These are phyloP conservation scores for Hirsutella thompsonii DNA, from an alignment of 2,329 filamentous ascomycete genomes.

Conservation along the genomic window DNA sequence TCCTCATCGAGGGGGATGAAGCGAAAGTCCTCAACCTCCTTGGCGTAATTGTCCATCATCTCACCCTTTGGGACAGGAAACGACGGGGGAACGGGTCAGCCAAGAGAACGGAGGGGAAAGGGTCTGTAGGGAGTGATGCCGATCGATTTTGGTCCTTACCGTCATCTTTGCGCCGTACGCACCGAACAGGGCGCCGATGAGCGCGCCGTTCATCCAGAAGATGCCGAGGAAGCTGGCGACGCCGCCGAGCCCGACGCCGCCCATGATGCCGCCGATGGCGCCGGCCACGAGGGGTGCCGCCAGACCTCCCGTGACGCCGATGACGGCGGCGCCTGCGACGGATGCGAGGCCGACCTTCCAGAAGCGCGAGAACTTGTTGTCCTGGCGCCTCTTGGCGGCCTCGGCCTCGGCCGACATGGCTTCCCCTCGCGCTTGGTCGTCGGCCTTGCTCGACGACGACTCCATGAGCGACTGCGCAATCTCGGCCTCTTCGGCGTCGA, in stretches of 20 bases:
- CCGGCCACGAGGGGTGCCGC: slow-evolving; percentile 81
- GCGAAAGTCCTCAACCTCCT: slow-evolving; percentile 68
- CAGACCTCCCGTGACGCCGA: slow-evolving; percentile 86
- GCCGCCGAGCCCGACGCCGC: slow-evolving; percentile 71
- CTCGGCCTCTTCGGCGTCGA: slow-evolving; percentile 60
- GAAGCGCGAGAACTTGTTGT: slow-evolving; percentile 56
- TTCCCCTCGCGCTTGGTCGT: slow-evolving; percentile 24
- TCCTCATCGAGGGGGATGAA: slow-evolving; percentile 60
- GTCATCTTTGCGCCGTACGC: slow-evolving; percentile 74
- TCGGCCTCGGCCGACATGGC: slow-evolving; percentile 64
- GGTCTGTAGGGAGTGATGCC: no score
- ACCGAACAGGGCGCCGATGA: slow-evolving; percentile 80
- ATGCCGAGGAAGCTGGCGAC: slow-evolving; percentile 78
- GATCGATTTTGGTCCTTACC: slow-evolving; percentile 13
- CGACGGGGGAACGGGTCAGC: no score
- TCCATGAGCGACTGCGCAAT: slow-evolving; percentile 65
- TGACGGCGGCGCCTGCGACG: slow-evolving; percentile 75
- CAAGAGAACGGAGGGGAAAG: no score
- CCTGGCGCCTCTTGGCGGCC: slow-evolving; percentile 57
- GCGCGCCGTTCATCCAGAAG: slow-evolving; percentile 71
- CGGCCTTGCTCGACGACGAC: slow-evolving; percentile 41
- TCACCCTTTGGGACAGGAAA: slow-evolving; percentile 53
- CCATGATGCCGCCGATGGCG: slow-evolving; percentile 73
- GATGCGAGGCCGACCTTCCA: slow-evolving; percentile 89
- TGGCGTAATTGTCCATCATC: slow-evolving; percentile 80